A percentile compares a stretch with the other conserved stretches of the same genome.
Evolutionary conservation across 768 basidiomycete species (phyloP).

Genomic region (Boletus sp.): DNA sequence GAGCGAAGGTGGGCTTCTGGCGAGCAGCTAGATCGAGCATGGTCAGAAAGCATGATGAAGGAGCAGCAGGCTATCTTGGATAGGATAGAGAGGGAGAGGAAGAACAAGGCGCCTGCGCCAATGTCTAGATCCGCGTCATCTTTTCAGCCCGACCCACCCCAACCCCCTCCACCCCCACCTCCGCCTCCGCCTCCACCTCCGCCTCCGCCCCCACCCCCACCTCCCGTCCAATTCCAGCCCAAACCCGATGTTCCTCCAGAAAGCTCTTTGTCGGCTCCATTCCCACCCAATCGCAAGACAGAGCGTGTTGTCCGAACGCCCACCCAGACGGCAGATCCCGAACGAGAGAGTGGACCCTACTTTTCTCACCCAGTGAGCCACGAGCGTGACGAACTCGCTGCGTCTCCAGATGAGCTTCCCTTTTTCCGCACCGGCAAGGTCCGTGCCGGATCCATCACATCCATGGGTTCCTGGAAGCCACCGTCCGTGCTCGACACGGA

Average conservation of each 20-base stretch:
- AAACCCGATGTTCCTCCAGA: conserved; percentile 10
- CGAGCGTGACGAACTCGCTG: conserved; percentile 21
- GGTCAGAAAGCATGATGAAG: conserved; percentile 34
- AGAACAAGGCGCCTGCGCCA: conserved; percentile 12
- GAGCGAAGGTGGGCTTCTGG: conserved; percentile 50
- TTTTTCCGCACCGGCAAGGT: conserved; percentile 19
- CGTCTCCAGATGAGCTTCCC: conserved; percentile 20
- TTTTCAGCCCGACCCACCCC: conserved; percentile 7
- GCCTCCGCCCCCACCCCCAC: neutral
- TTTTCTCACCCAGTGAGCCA: conserved; percentile 13
- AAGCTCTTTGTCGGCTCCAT: neutral
- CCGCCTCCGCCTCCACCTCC: neutral
- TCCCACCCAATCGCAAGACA: conserved; percentile 13
- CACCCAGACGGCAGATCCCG: conserved; percentile 19
- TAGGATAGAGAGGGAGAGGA: conserved; percentile 43
- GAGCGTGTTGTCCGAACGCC: conserved; percentile 20
- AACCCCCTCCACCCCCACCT: neutral
- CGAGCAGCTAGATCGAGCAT: conserved; percentile 31
- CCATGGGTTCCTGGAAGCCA: conserved; percentile 27
- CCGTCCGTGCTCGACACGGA: conserved; percentile 27
- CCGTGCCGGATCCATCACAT: conserved; percentile 28
- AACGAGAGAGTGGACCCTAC: conserved; percentile 22
- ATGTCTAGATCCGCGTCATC: neutral
- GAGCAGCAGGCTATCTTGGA: conserved; percentile 48
- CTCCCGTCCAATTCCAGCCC: neutral